These are phyloP conservation scores for Wickerhamiella musiphila DNA, from an alignment of 805 yeast genomes.

Conservation along the genomic window DNA sequence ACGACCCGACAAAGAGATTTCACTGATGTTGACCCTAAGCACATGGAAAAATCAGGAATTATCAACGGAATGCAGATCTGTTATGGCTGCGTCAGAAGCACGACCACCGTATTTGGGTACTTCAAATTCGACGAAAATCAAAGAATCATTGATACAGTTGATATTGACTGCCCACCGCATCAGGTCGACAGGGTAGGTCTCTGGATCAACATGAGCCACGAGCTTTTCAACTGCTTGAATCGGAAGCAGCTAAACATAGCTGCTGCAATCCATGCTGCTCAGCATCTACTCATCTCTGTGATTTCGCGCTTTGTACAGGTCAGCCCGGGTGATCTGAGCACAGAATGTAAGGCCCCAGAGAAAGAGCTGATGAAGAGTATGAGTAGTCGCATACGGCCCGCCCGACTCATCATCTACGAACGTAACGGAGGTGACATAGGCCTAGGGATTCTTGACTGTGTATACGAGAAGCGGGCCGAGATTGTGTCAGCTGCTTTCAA, in stretches of 20 bases:
- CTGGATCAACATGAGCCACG: conserved; percentile 73
- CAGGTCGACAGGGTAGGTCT: conserved; percentile 55
- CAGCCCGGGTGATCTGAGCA: conserved; percentile 49
- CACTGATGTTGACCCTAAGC: conserved; percentile 76
- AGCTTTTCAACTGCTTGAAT: conserved; percentile 41
- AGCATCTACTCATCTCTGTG: conserved; percentile 71
- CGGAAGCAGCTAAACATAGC: conserved; percentile 50
- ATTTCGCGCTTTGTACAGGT: conserved; percentile 58
- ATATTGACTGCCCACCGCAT: conserved; percentile 78
- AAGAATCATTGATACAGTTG: conserved; percentile 82
- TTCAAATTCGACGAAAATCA: conserved; percentile 66
- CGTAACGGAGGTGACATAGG: conserved; percentile 67
- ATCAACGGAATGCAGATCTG: conserved; percentile 20
- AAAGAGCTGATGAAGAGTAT: conserved; percentile 77
- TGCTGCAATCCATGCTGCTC: conserved; percentile 93
- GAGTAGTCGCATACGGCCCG: conserved; percentile 62
- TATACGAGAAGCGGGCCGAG: conserved; percentile 60
- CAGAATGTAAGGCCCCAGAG: conserved; percentile 96
- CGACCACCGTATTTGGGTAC: conserved; percentile 76
- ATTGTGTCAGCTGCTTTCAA: conserved; percentile 43
- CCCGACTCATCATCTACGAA: conserved; percentile 70
- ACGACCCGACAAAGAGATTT: conserved; percentile 78
- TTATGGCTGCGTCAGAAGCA: conserved; percentile 57
- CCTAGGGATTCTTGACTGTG: conserved; percentile 61
- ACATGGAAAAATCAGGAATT: conserved; percentile 14